phyloP scores from a whole-genome alignment of 257 asterid genomes.

The Salvia miltiorrhiza region DNA sequence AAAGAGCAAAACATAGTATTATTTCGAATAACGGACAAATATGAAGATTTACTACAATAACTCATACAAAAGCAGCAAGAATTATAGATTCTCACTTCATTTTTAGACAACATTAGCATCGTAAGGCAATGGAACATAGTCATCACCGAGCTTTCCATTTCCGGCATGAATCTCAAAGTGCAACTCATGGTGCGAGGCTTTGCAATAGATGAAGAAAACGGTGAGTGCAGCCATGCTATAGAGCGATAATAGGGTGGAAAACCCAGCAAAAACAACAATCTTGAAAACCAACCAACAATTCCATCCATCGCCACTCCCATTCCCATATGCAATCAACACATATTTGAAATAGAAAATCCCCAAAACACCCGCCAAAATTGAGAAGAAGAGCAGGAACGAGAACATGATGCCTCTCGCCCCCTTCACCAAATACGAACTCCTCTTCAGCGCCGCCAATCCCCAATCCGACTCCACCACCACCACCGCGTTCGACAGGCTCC shows the following conservation, averaged over 20 bases:
- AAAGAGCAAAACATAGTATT: background rate
- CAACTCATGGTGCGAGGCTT: slow-evolving; percentile 51
- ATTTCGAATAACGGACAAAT: background rate
- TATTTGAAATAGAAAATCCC: slow-evolving; percentile 30
- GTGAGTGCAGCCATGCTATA: slow-evolving; percentile 38
- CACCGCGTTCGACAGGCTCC: slow-evolving; percentile 45
- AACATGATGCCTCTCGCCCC: slow-evolving; percentile 57
- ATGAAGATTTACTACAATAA: background rate
- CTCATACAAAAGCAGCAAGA: background rate
- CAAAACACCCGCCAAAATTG: slow-evolving; percentile 22
- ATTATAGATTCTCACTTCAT: background rate
- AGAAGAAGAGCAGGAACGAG: slow-evolving; percentile 27
- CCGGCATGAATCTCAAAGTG: slow-evolving; percentile 35
- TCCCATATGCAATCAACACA: slow-evolving; percentile 12
- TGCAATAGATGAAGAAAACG: slow-evolving; percentile 61
- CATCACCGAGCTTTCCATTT: slow-evolving; percentile 39
- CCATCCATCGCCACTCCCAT: background rate
- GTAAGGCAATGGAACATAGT: slow-evolving; percentile 51
- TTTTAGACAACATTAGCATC: background rate
- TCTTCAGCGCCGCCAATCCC: slow-evolving; percentile 55
- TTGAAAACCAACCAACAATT: slow-evolving; percentile 34
- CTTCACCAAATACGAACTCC: slow-evolving; percentile 56
- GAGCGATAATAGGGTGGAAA: slow-evolving; percentile 39
- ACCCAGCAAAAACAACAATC: slow-evolving; percentile 38
- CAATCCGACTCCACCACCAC: slow-evolving; percentile 69